These are phyloP conservation scores for Monosporascus ibericus DNA, from an alignment of 2,329 filamentous ascomycete species.

Conservation along the genomic window DNA sequence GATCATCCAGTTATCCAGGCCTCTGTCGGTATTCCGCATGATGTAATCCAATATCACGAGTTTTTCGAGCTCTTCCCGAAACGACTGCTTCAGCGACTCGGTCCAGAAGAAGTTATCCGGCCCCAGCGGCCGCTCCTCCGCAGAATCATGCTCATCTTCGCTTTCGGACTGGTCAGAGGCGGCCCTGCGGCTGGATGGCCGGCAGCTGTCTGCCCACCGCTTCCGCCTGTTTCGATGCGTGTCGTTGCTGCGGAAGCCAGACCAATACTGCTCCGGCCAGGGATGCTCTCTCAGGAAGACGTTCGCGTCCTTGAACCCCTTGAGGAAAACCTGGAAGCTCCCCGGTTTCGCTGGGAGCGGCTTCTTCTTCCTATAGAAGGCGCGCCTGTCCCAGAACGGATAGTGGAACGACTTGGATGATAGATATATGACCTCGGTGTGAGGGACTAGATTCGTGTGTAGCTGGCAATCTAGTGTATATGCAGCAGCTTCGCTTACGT, in stretches of 20 bases:
- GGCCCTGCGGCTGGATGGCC: constrained; percentile 45
- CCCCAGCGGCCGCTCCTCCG: constrained; percentile 31
- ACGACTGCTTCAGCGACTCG: constrained; percentile 78
- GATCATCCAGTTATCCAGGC: constrained; percentile 99
- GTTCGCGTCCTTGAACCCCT: constrained; percentile 95
- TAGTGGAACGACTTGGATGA: constrained; percentile 98
- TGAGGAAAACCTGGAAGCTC: constrained; percentile 95
- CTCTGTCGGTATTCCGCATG: constrained; percentile 96
- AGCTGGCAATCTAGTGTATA: constrained; percentile 91
- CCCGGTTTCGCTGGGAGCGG: constrained; percentile 83
- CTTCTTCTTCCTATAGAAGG: constrained; percentile 82
- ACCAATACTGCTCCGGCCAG: constrained; percentile 85
- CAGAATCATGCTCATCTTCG: constrained; percentile 37
- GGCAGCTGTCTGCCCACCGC: constrained; percentile 76
- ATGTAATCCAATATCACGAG: constrained; percentile 97
- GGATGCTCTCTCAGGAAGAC: constrained; percentile 91
- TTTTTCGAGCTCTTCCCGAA: constrained; percentile 93
- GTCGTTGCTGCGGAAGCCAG: constrained; percentile 62
- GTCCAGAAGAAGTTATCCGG: constrained; percentile 75
- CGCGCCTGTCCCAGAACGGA: constrained; percentile 91
- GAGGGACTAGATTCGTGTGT: constrained; percentile 86
- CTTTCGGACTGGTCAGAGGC: constrained; percentile 40
- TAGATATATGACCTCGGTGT: constrained; percentile 89
- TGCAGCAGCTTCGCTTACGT: constrained; percentile 94
- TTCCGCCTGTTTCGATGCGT: constrained; percentile 62